Evolutionary conservation across 2,329 filamentous ascomycete genomes (phyloP), one percentile per base, ranked within the genome.

Genomic region (Lachnellula willkommii): DNA sequence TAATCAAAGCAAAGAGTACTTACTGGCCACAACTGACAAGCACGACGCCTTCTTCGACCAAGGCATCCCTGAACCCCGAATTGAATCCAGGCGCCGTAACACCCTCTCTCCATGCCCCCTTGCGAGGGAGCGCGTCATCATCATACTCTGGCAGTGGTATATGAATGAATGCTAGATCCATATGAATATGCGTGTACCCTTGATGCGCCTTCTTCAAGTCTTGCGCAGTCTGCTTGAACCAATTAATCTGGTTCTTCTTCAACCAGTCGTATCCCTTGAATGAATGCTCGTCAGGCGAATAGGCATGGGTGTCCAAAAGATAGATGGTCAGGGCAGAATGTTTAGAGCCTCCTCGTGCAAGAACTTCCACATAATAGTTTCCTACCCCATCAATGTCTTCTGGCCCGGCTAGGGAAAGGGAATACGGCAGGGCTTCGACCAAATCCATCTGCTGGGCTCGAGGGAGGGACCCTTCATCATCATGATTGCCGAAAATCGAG

Each of bases 181-280:
- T 89, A 70, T 97, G 94, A 51, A 91, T 88, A 68, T 94, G 89
- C 0, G 88, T 90, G 72, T 96, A 99, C 65, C 90, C 85, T 59
- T 82, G 81, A 70, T 96, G 92, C 58, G 83, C 83, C 66, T 85
- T 84, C 73, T 90, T 90, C 47, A 96, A 74, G 12, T 83, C 75
- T 55, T 86, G 77, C 0, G 89, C 85, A 1, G 89, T 95, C 60
- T 83, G 80, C 63, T 84, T 86, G 77, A 99, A 99, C 94, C 94
- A 99, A 54, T 89, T 84, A 57, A 96, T 96, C 72, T 99, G 94
- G 64, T 83, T 91, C 46, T 86, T 86, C 74, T 97, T 97, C 68
- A 99, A 77, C 94, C 94, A 99, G 73, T 97, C 93, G 70, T 99
- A 99, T 48, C 94, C 94, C n/a, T 84, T 83, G 70, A 85, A 96